Evolutionary conservation across 2,329 filamentous ascomycete species (phyloP).

Genomic region (Diaporthe sp.): DNA sequence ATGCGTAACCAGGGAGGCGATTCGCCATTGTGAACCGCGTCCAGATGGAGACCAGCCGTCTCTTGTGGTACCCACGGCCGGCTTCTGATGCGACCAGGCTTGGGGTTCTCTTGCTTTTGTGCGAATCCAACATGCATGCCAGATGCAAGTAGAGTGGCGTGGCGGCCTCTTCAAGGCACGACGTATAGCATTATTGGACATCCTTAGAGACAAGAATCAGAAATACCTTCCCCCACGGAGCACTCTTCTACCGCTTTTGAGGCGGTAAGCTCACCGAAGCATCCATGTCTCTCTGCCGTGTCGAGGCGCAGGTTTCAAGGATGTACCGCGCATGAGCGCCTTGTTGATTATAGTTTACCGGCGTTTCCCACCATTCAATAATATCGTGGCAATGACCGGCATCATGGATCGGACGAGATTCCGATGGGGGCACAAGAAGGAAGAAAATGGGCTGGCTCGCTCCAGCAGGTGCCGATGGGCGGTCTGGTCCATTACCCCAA

Average conservation of each 20-base stretch:
- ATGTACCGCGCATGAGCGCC: conserved; percentile 18
- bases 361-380: not conserved
- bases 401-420: conserved; percentile 18
- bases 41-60: not conserved
- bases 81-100: not conserved
- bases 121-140: not conserved
- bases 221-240: not conserved
- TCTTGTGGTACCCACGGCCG: not conserved
- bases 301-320: conserved; percentile 14
- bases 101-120: conserved; percentile 1
- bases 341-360: conserved; percentile 6
- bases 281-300: conserved; percentile 17
- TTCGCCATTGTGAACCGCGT: not conserved
- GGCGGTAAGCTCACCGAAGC: conserved; percentile 4
- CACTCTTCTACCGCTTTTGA: not conserved
- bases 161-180: not conserved
- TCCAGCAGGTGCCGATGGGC: conserved; percentile 8
- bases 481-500: not conserved
- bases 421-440: not conserved
- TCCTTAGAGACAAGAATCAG: not conserved
- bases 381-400: not conserved
- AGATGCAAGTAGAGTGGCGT: not conserved
- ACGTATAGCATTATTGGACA: not conserved
- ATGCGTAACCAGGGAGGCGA: not conserved
- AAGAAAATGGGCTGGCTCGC: not conserved